Percentiles rank a stretch among this genome's conserved stretches.
Evolutionary conservation across 768 basidiomycete genomes (phyloP).

Genomic region (Cystobasidiopsis lactophilus): DNA sequence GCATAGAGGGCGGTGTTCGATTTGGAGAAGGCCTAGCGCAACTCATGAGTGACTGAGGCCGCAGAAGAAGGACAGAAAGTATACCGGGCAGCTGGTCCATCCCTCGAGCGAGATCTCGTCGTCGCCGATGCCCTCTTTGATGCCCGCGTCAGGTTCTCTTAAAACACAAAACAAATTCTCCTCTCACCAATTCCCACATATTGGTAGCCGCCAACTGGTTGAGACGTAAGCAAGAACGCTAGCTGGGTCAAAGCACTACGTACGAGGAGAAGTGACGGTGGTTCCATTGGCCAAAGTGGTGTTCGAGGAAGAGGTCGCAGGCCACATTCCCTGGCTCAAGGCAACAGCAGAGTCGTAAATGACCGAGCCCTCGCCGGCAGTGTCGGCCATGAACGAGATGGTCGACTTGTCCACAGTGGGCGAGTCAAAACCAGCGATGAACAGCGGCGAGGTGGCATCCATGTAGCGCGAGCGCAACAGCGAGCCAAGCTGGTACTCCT

Average conservation of each 20-base stretch:
- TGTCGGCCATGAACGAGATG: slow-evolving; percentile 41
- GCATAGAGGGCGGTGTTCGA: slow-evolving; percentile 30
- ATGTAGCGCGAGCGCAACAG: slow-evolving; percentile 5
- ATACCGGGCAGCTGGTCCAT: slow-evolving; percentile 9
- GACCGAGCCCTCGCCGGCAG: slow-evolving; percentile 49
- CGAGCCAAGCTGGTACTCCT: slow-evolving; percentile 6
- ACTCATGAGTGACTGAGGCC: too few relatives aligned
- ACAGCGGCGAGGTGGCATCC: neutral
- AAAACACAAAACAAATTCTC: too few relatives aligned
- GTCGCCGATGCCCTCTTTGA: slow-evolving; percentile 5
- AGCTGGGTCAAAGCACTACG: slow-evolving; percentile 60
- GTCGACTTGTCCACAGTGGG: neutral
- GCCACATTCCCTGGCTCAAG: slow-evolving; percentile 47
- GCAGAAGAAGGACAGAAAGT: neutral
- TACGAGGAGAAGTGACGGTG: slow-evolving; percentile 35
- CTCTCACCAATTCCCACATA: slow-evolving; percentile 51
- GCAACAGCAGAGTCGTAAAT: slow-evolving; percentile 45
- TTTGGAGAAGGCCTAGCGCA: too few relatives aligned
- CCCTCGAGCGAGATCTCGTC: slow-evolving; percentile 10
- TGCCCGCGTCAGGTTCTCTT: too few relatives aligned
- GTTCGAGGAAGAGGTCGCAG: slow-evolving; percentile 34
- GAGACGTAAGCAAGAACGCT: slow-evolving; percentile 19
- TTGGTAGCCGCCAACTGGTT: slow-evolving; percentile 47
- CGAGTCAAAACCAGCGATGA: slow-evolving; percentile 1
- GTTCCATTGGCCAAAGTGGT: slow-evolving; percentile 46